phyloP scores from a whole-genome alignment of 176 grass and related monocot species.

The Panicum miliaceum region DNA sequence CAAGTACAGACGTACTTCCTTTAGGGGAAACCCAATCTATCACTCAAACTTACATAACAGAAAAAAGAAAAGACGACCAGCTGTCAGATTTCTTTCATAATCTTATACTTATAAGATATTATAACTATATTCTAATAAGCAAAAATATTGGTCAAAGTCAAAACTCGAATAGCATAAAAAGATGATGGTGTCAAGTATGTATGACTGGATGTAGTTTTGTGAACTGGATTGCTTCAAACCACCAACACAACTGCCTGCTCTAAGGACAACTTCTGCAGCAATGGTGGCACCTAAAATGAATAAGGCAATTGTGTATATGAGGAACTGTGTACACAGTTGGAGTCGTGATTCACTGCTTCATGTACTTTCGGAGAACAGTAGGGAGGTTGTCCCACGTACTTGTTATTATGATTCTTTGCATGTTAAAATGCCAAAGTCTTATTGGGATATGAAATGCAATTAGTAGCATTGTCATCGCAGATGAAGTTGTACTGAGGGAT shows the following conservation, averaged over 20 bases:
- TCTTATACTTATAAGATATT: no score
- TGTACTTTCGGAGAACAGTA: not conserved
- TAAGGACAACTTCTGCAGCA: not conserved
- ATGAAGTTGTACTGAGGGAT: conserved; percentile 18
- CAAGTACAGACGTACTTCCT: no score
- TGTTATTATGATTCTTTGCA: conserved; percentile 18
- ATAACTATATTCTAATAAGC: no score
- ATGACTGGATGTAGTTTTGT: no score
- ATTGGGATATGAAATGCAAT: not conserved
- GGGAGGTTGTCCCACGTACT: not conserved
- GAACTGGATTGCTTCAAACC: conserved; percentile 27
- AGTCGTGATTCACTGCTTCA: conserved; percentile 13
- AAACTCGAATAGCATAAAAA: no score
- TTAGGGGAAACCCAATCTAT: no score
- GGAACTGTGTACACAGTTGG: not conserved
- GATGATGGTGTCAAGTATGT: no score
- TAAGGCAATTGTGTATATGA: not conserved
- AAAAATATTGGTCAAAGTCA: no score
- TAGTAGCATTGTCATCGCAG: not conserved
- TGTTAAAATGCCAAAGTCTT: not conserved
- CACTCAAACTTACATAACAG: no score
- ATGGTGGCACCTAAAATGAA: not conserved
- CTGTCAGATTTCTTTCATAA: no score
- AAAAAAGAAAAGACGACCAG: no score
- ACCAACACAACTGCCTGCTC: not conserved